Percentiles rank a stretch among this genome's conserved stretches.
These are phyloP conservation scores for Cryphonectria nitschkei DNA, from an alignment of 2,329 filamentous ascomycete genomes.

Conservation along the genomic window DNA sequence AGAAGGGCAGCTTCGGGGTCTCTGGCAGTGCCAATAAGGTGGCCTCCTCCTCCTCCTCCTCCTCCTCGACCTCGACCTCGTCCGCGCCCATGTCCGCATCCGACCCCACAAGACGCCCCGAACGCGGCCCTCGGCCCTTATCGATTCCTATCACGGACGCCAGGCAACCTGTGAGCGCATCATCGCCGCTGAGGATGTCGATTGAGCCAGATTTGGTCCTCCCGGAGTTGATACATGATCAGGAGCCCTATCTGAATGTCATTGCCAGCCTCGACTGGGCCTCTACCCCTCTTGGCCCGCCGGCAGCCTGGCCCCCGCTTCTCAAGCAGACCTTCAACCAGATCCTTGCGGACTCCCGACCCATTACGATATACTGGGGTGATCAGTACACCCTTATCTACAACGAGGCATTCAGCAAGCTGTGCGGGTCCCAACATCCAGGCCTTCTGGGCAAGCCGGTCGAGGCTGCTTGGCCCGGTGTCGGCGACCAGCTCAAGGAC, in stretches of 20 bases:
- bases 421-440: constrained; percentile 69
- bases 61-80: neutral
- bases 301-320: constrained; percentile 46
- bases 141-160: constrained; percentile 1
- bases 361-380: constrained; percentile 62
- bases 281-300: constrained; percentile 48
- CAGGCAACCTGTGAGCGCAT: constrained; percentile 15
- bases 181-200: constrained; percentile 31
- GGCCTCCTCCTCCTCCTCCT: constrained; percentile 17
- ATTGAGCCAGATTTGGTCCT: constrained; percentile 38
- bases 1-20: constrained; percentile 28
- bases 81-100: neutral
- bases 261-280: constrained; percentile 50
- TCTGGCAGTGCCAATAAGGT: constrained; percentile 25
- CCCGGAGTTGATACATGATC: constrained; percentile 38
- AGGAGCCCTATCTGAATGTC: constrained; percentile 41
- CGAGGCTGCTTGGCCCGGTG: constrained; percentile 63
- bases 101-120: constrained; percentile 23
- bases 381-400: constrained; percentile 63
- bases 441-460: constrained; percentile 63
- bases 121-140: constrained; percentile 23
- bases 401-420: constrained; percentile 66
- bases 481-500: constrained; percentile 41
- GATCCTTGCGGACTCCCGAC: constrained; percentile 46
- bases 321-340: constrained; percentile 48